Percentiles rank a stretch among this genome's conserved stretches.
These are phyloP conservation scores for Zymoseptoria passerinii DNA, from an alignment of 2,329 filamentous ascomycete genomes.

Conservation along the genomic window DNA sequence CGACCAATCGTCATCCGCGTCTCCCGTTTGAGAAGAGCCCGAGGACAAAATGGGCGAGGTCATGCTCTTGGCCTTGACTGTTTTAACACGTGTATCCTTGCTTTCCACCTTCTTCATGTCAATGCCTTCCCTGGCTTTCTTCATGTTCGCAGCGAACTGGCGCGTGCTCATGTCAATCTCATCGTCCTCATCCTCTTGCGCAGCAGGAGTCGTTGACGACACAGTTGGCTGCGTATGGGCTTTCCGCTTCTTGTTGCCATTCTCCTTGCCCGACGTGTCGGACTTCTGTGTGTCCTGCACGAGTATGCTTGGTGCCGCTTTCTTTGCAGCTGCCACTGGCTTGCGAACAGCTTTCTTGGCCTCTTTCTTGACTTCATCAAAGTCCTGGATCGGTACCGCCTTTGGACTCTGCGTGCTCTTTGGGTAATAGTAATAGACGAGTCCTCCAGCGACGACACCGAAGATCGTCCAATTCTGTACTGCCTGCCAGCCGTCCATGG, in stretches of 20 bases:
- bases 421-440: conserved; percentile 7
- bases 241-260: conserved; percentile 29
- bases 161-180: conserved; percentile 60
- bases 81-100: conserved; percentile 38
- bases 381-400: neutral
- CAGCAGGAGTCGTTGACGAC: conserved; percentile 19
- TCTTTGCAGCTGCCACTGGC: conserved; percentile 1
- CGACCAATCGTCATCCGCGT: conserved; percentile 75
- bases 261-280: conserved; percentile 1
- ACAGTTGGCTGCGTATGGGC: conserved; percentile 17
- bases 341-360: conserved; percentile 6
- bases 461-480: conserved; percentile 8
- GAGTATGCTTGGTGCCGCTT: neutral
- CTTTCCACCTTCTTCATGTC: conserved; percentile 55
- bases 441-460: neutral
- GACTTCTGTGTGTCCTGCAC: neutral
- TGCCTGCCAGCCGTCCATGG: conserved; percentile 4
- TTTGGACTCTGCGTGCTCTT: neutral
- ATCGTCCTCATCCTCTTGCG: conserved; percentile 34
- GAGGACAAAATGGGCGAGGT: conserved; percentile 39
- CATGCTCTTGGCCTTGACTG: conserved; percentile 38
- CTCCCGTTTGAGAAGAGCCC: conserved; percentile 62
- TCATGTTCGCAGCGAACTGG: conserved; percentile 68
- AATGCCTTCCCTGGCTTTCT: conserved; percentile 62
- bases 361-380: conserved; percentile 17